Base-by-base conservation (phyloP, 257 asterid species). In the Haberlea rhodopensis region DNA sequence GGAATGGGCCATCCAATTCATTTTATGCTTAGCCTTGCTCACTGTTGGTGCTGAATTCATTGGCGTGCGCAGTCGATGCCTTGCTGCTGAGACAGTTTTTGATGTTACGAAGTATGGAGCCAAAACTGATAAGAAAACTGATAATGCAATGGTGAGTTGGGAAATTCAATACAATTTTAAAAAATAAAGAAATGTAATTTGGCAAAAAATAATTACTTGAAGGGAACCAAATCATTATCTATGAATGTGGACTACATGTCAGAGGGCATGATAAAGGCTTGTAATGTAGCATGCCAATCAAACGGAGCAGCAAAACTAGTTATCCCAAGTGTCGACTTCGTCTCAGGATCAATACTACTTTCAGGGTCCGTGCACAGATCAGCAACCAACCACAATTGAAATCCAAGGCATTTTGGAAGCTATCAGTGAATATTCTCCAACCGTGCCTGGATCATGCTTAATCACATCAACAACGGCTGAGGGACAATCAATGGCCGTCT, bases 81-180 rank as follows among this genome's bases (percentile, higher is more conserved):
- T 69, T 24, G 23, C 60, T 23, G 71, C 23, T 20, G 85, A 75
- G 79, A 68, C 80, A 40, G 72, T 87, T 82, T 87, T 82, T 70
- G 92, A 87, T 56, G 79, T 87, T 53, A 85, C 79, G 16, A 75
- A 66, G 8, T 71, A 45, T 59, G 95, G 91, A 49, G 96, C 96
- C 15, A 79, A 40, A 57, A 70, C 79, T 3, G 78, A 85, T 68
- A 87, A 84, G 49, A 15, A 5, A 3, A 63, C 71, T 0, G 83
- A 83, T 27, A 58, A 65, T 61, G 57, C 88, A 5, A 10, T 66
- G 78, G 97, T 85, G 31, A 66, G 72, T 1, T 19, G n/a, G 4
- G 9, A 2, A 16, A 5, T 8, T 24, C 6, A 31, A 24, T 40
- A 18, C 3, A 20, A 1, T 21, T 65, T 6, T 4, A 22, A 3